A percentile compares a stretch with the other conserved stretches of the same genome.
These are phyloP conservation scores for Encephalitozoon hellem DNA, from an alignment of 371 early-diverging fungal species.

Conservation along the genomic window DNA sequence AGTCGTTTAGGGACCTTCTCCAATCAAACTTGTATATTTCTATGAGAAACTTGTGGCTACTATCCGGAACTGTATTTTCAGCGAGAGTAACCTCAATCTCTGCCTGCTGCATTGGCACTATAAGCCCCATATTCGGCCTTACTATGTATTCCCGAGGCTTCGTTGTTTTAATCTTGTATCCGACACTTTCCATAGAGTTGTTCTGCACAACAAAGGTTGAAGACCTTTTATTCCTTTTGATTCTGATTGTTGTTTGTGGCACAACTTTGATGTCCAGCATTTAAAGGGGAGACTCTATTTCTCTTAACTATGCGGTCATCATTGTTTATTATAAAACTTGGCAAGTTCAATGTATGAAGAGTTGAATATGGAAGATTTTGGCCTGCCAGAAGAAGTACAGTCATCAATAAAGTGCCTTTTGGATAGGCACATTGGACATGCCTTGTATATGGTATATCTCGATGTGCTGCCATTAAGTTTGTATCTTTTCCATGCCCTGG, in stretches of 20 bases:
- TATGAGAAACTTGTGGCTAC: conserved; percentile 36
- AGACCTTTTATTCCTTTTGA: conserved; percentile 3
- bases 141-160: conserved; percentile 89
- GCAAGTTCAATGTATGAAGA: background rate
- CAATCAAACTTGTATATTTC: conserved; percentile 47
- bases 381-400: background rate
- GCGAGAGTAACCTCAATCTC: conserved; percentile 24
- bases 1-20: conserved; percentile 22
- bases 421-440: conserved; percentile 3
- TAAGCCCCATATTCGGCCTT: conserved; percentile 77
- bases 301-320: background rate
- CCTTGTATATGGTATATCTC: conserved; percentile 1
- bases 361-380: background rate
- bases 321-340: background rate
- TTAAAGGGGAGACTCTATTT: background rate
- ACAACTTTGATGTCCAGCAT: conserved; percentile 17
- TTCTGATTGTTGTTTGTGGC: background rate
- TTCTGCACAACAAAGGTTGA: conserved; percentile 15
- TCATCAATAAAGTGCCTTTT: conserved; percentile 17
- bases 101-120: conserved; percentile 63
- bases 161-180: conserved; percentile 88
- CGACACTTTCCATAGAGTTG: conserved; percentile 18
- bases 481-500: conserved; percentile 22
- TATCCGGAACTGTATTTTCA: background rate
- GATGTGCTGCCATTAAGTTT: background rate